Percentiles rank a stretch among this genome's conserved stretches.
Conservation (phyloP, 495 filamentous ascomycete species). For the Aspergillus wentii region DNA sequence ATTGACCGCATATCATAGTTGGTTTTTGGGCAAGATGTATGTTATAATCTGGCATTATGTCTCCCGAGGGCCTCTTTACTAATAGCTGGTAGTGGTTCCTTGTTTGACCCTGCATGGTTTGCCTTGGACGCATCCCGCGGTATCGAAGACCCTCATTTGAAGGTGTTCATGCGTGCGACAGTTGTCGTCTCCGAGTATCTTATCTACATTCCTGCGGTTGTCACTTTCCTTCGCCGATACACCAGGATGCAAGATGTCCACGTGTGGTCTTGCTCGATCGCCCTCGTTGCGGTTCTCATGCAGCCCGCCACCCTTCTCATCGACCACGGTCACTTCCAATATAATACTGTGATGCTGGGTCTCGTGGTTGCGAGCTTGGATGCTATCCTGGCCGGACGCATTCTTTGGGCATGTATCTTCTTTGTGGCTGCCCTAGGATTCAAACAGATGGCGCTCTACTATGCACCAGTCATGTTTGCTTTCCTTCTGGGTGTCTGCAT, state of each 20-base stretch:
- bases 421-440: conserved; percentile 92
- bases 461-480: conserved; percentile 86
- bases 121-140: conserved; percentile 80
- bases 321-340: conserved; percentile 98
- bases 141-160: conserved; percentile 69
- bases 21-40: conserved; percentile 82
- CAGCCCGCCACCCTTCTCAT: conserved; percentile 90
- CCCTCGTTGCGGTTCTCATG: conserved; percentile 84
- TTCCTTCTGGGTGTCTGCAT: conserved; percentile 85
- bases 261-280: conserved; percentile 75
- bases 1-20: conserved; percentile 96
- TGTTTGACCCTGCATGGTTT: conserved; percentile 83
- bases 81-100: conserved; percentile 50
- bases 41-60: conserved; percentile 1
- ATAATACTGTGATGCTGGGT: conserved; percentile 97
- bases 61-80: conserved; percentile 3
- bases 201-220: conserved; percentile 76
- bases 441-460: conserved; percentile 99
- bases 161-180: conserved; percentile 92
- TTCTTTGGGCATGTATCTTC: conserved; percentile 85
- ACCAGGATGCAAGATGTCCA: conserved; percentile 66
- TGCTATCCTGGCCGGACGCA: conserved; percentile 76
- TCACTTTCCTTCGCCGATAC: conserved; percentile 76
- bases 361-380: conserved; percentile 80
- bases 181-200: conserved; percentile 87